Conservation (phyloP, 441 rosid genomes). For the Corymbia citriodora region DNA sequence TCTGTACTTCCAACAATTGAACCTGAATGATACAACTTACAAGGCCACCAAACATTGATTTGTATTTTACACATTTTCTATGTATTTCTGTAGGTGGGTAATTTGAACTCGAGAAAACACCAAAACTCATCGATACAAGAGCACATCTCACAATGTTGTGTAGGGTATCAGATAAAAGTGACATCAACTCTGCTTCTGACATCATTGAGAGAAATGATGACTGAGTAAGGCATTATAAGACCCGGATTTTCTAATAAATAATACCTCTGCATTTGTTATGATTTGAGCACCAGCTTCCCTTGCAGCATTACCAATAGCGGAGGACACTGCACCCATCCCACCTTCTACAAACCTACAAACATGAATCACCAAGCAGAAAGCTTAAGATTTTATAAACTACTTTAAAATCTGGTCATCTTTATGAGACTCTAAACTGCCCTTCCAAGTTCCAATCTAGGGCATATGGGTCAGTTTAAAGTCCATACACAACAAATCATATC, state of each 20-base stretch:
- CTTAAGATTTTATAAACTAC: not conserved
- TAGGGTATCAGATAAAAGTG: not conserved
- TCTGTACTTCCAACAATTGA: not conserved
- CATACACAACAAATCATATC: not conserved
- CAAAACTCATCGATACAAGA: not conserved
- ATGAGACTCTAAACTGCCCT: not conserved
- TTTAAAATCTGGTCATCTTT: not conserved
- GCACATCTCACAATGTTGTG: not conserved
- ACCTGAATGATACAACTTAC: not conserved
- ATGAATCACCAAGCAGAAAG: not conserved
- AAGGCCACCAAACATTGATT: not conserved
- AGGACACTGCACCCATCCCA: conserved; percentile 87
- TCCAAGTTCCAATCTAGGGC: not conserved
- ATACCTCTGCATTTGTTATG: conserved; percentile 65
- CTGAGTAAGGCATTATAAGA: not conserved
- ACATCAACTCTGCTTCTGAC: not conserved
- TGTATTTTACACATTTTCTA: not conserved
- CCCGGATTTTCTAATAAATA: not conserved
- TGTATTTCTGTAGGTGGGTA: not conserved
- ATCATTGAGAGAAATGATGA: not conserved
- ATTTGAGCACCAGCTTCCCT: conserved; percentile 84
- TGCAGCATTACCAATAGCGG: conserved; percentile 74
- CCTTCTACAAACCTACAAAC: conserved; percentile 71
- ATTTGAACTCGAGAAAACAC: not conserved
- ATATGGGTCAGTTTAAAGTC: not conserved